Evolutionary conservation across 2,329 filamentous ascomycete genomes (phyloP), one percentile per base, ranked within the genome.

Genomic region (Cladosporium sp.): DNA sequence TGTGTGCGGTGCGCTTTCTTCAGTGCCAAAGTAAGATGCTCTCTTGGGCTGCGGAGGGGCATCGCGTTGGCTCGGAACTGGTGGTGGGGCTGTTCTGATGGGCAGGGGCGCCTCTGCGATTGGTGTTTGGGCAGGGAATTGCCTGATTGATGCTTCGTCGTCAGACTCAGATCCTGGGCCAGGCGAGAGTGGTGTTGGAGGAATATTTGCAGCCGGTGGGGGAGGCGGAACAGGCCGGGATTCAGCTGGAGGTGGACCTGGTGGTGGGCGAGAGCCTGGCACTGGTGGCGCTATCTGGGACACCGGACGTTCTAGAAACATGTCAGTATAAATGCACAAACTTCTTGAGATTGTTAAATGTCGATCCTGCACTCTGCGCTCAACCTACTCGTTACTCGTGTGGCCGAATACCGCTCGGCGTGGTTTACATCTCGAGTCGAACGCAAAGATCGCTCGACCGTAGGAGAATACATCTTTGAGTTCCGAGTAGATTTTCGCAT

Each of bases 131-230:
- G 80, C 70, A 21, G 81, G 83, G 63, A 73, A 79, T 72, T 70
- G 84, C 78, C 71, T 72, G 74, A 74, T 79, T 11, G 90, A 92
- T 72, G 93, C 81, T 77, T 97, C 94, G 76, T 97, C 93, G 72
- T 96, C 93, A 52, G 93, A 95, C 76, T 91, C 92, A 1, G 92
- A 96, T 34, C 92, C 93, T 68, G 90, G 85, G 66, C 88, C 92
- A 55, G 88, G 88, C 49, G 91, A 91, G 58, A 85, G 82, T 18
- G 73, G 74, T 3, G 62, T 59, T 12, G 86, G 75, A 26, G 66
- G 67, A 59, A 68, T 68, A 57, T 49, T 51, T 52, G 82, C 81
- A 38, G 84, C 80, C 47, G 85, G 80, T 41, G 84, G 80, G 47
- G 85, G 80, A 60, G 85, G 82, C 49, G 86, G 86, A 1, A 84